phyloP scores from a whole-genome alignment of 208 protist species.

The Acanthamoeba culbertsoni region DNA sequence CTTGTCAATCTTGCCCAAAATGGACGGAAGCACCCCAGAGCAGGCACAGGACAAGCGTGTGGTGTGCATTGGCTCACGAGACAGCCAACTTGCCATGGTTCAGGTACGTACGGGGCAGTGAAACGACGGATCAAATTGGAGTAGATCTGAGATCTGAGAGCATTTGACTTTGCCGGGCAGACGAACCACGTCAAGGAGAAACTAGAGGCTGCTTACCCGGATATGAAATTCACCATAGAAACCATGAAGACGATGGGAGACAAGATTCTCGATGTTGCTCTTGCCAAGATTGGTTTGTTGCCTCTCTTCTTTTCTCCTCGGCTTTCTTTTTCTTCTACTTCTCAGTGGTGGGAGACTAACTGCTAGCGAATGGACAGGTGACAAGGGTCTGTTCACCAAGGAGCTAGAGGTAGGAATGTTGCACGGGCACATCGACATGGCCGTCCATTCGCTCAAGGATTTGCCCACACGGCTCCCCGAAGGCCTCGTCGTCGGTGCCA shows the following conservation, averaged over 20 bases:
- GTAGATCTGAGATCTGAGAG: not conserved
- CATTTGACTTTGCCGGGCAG: not conserved
- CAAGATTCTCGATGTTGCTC: conserved; percentile 59
- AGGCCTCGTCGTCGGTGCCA: conserved; percentile 6
- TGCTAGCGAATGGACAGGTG: conserved; percentile 49
- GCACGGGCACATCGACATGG: conserved; percentile 48
- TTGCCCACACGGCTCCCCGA: conserved; percentile 65
- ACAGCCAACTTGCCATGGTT: conserved; percentile 43
- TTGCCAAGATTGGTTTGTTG: conserved; percentile 59
- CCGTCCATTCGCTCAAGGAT: conserved; percentile 70
- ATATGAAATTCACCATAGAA: not conserved
- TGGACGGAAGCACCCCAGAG: not conserved
- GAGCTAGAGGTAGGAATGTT: conserved; percentile 67
- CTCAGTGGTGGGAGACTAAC: too few relatives aligned
- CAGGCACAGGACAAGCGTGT: not conserved
- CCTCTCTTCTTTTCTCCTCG: not conserved
- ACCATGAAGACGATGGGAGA: conserved; percentile 62
- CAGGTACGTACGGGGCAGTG: not conserved
- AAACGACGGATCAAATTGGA: not conserved
- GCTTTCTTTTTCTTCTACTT: not conserved
- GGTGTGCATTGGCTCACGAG: conserved; percentile 29
- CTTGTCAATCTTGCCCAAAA: too few relatives aligned
- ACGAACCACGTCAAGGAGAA: conserved; percentile 46
- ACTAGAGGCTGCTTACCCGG: not conserved
- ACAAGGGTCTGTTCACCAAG: conserved; percentile 69